A percentile compares a stretch with the other conserved stretches of the same genome.
phyloP scores from a whole-genome alignment of 23 red algal genomes.

The Pyropia haitanensis region DNA sequence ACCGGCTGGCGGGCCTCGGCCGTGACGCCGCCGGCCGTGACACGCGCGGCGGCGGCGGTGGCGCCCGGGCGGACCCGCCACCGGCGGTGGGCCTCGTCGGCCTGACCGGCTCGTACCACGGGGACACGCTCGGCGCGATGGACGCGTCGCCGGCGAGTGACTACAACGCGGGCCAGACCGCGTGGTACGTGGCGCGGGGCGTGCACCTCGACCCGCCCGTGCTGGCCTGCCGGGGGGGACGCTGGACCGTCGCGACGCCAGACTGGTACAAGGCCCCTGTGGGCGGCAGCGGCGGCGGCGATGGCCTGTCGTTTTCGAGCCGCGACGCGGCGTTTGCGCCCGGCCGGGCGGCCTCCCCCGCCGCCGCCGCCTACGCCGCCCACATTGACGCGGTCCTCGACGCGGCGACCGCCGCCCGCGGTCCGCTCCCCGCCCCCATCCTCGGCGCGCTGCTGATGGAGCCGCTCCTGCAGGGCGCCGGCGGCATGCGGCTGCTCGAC shows the following conservation, averaged over 20 bases:
- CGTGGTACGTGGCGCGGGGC: constrained; percentile 78
- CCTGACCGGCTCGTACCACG: constrained; percentile 85
- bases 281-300: background rate
- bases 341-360: too few species aligned
- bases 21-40: background rate
- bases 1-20: constrained; percentile 5
- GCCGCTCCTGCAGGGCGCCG: constrained; percentile 83
- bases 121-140: constrained; percentile 99
- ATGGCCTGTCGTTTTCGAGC: background rate
- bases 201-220: constrained; percentile 66
- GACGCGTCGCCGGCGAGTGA: constrained; percentile 66
- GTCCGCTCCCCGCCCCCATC: too few species aligned
- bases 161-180: constrained; percentile 77
- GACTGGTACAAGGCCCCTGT: constrained; percentile 9
- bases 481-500: constrained; percentile 94
- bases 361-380: constrained; percentile 9
- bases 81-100: constrained; percentile 48
- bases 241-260: constrained; percentile 54
- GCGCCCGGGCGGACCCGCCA: constrained; percentile 2
- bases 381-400: constrained; percentile 31
- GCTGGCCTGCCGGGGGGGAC: constrained; percentile 28
- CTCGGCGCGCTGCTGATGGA: constrained; percentile 82
- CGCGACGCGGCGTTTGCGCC: too few species aligned
- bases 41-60: constrained; percentile 6
- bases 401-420: background rate